Conservation (phyloP, 345 rosid species). For the Geranium rotundifolium region DNA sequence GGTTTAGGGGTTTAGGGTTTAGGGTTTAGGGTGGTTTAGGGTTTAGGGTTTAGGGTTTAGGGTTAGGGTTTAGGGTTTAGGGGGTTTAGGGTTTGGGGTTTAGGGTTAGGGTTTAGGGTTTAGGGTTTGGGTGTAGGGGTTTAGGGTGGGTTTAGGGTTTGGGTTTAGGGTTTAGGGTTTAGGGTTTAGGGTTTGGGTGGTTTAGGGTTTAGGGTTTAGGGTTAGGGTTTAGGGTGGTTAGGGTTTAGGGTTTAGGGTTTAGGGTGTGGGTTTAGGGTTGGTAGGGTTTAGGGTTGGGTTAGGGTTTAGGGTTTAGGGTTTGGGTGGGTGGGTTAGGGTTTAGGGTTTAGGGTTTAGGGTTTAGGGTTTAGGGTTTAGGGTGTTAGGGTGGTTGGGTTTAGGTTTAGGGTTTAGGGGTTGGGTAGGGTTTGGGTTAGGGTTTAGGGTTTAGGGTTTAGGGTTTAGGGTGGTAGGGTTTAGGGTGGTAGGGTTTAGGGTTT, state of each 20-base stretch:
- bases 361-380: slow-evolving; percentile 1
- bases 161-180: slow-evolving; percentile 4
- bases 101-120: slow-evolving; percentile 8
- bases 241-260: slow-evolving; percentile 2
- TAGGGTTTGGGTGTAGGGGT: slow-evolving; percentile 6
- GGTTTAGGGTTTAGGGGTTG: slow-evolving; percentile 5
- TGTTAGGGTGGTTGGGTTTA: background rate
- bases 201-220: slow-evolving; percentile 1
- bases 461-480: slow-evolving; percentile 5
- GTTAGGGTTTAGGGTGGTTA: background rate
- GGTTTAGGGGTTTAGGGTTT: slow-evolving; percentile 1
- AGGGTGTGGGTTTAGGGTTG: background rate
- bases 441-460: slow-evolving; percentile 10
- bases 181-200: slow-evolving; percentile 4
- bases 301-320: slow-evolving; percentile 7
- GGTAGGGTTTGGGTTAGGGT: slow-evolving; percentile 8
- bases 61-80: slow-evolving; percentile 2
- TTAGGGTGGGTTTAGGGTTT: slow-evolving; percentile 8
- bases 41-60: slow-evolving; percentile 8
- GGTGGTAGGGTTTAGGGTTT: slow-evolving; percentile 3
- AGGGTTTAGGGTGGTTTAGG: slow-evolving; percentile 7
- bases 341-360: slow-evolving; percentile 3
- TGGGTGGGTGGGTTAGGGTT: slow-evolving; percentile 1
- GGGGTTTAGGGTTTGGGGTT: slow-evolving; percentile 3
- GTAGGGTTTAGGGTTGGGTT: slow-evolving; percentile 1